Evolutionary conservation across 2,329 filamentous ascomycete species (phyloP).

Genomic region (Trichophyton rubrum): DNA sequence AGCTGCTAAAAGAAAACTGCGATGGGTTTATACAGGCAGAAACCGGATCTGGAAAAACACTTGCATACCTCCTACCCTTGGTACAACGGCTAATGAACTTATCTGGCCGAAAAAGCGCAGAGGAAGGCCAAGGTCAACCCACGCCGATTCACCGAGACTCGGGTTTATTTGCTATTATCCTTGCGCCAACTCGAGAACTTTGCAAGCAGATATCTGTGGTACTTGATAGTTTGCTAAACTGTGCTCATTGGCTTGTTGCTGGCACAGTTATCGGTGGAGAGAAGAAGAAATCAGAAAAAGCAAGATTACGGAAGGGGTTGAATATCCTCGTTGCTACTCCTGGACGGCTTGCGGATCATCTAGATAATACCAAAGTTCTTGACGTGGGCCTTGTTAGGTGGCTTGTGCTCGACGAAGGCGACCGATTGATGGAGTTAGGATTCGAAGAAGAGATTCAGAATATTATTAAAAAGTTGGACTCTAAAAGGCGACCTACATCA

Average conservation of each 20-base stretch:
- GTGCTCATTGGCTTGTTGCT: slow-evolving; percentile 85
- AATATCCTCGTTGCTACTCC: slow-evolving; percentile 95
- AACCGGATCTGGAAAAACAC: slow-evolving; percentile 92
- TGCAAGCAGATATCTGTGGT: slow-evolving; percentile 88
- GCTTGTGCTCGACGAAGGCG: slow-evolving; percentile 90
- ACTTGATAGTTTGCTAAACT: slow-evolving; percentile 71
- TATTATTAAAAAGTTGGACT: slow-evolving; percentile 67
- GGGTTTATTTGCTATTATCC: slow-evolving; percentile 83
- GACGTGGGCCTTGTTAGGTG: slow-evolving; percentile 82
- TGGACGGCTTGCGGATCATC: slow-evolving; percentile 77
- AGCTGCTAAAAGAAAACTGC: slow-evolving; percentile 64
- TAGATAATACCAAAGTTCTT: slow-evolving; percentile 81
- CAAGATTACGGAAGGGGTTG: slow-evolving; percentile 80
- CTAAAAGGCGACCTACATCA: slow-evolving; percentile 46
- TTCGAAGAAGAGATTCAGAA: slow-evolving; percentile 89
- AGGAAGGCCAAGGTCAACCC: slow-evolving; percentile 26
- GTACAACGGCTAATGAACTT: slow-evolving; percentile 77
- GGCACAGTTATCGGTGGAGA: slow-evolving; percentile 68
- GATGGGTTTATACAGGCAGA: slow-evolving; percentile 96
- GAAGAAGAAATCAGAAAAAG: slow-evolving; percentile 74
- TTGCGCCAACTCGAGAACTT: slow-evolving; percentile 85
- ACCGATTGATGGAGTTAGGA: slow-evolving; percentile 94
- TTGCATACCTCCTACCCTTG: slow-evolving; percentile 89
- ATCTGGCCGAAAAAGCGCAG: slow-evolving; percentile 40
- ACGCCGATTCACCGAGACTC: slow-evolving; percentile 64